phyloP scores from a whole-genome alignment of 2,329 filamentous ascomycete genomes.

The Madurella fahalii region DNA sequence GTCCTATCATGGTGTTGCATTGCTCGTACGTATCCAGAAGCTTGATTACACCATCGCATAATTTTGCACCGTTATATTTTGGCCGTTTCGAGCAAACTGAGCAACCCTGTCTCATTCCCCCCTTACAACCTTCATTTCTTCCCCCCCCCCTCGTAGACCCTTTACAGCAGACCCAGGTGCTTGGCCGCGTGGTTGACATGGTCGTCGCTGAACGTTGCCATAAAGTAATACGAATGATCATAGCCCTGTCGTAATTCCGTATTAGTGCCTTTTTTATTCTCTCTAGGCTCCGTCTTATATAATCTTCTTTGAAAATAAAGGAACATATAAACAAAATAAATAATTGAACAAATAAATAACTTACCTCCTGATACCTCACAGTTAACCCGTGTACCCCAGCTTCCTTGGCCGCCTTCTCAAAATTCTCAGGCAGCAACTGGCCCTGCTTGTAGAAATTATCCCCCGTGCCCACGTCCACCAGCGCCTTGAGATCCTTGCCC shows the following conservation, averaged over 20 bases:
- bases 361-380: conserved; percentile 74
- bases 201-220: conserved; percentile 83
- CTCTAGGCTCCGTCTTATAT: background rate
- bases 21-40: no score
- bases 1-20: no score
- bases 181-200: conserved; percentile 91
- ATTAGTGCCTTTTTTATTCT: background rate
- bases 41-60: no score
- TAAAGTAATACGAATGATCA: conserved; percentile 97
- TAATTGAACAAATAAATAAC: conserved; percentile 24
- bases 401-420: conserved; percentile 73
- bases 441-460: conserved; percentile 96
- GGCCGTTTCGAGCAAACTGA: background rate
- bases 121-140: background rate
- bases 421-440: conserved; percentile 91
- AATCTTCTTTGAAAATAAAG: background rate
- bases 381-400: conserved; percentile 68
- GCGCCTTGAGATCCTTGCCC: conserved; percentile 60
- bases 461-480: conserved; percentile 89
- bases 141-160: background rate
- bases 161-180: conserved; percentile 50
- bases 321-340: no score
- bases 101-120: background rate
- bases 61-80: background rate
- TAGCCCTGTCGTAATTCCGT: conserved; percentile 59